Percentiles rank a stretch among this genome's conserved stretches.
phyloP scores from a whole-genome alignment of 352 stramenopile species.

The Plasmopara viticola region DNA sequence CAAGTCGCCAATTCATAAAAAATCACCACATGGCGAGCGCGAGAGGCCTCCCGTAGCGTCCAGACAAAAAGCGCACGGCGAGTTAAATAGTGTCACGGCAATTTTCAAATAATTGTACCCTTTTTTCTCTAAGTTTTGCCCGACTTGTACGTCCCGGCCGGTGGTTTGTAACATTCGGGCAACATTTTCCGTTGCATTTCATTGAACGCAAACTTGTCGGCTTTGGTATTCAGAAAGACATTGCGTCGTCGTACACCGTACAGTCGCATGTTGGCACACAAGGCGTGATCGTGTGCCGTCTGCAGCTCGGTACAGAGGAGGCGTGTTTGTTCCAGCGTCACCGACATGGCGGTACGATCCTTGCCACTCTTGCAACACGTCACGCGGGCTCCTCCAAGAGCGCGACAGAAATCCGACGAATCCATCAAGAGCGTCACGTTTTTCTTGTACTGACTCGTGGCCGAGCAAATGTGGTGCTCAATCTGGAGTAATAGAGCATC shows the following conservation, averaged over 20 bases:
- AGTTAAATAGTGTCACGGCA: no score
- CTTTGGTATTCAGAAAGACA: conserved; percentile 82
- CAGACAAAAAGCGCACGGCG: no score
- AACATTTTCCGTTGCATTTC: conserved; percentile 83
- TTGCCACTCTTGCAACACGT: conserved; percentile 98
- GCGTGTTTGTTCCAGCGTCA: conserved; percentile 90
- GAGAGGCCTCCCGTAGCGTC: no score
- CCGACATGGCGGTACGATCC: conserved; percentile 96
- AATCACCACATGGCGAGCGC: no score
- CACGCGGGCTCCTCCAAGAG: conserved; percentile 87
- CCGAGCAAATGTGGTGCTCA: conserved; percentile 64
- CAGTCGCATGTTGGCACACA: conserved; percentile 71
- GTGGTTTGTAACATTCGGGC: conserved; percentile 81
- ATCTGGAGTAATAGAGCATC: conserved; percentile 64
- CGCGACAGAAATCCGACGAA: conserved; percentile 75
- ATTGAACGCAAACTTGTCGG: conserved; percentile 84
- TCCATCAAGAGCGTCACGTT: conserved; percentile 75
- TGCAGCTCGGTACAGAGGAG: conserved; percentile 53
- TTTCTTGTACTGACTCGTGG: conserved; percentile 72
- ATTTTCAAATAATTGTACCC: no score
- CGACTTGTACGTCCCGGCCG: conserved; percentile 75
- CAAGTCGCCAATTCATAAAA: no score
- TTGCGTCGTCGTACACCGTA: conserved; percentile 72
- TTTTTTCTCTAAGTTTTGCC: conserved; percentile 50
- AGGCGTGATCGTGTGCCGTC: conserved; percentile 40